These are phyloP conservation scores for Albophoma yamanashiensis DNA, from an alignment of 2,329 filamentous ascomycete genomes.

Conservation along the genomic window DNA sequence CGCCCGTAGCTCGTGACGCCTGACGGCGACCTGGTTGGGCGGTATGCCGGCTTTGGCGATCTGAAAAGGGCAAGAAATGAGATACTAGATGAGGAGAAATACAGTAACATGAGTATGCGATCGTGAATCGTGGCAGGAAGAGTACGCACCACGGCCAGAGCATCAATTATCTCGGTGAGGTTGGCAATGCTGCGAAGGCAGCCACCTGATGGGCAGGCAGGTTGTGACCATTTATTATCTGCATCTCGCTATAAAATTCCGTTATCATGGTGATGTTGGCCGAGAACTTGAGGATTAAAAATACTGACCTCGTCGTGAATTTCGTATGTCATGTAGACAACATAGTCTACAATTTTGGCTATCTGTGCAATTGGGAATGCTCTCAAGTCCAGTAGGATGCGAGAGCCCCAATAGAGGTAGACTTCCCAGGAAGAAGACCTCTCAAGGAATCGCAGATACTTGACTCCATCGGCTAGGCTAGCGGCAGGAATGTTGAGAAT, in stretches of 20 bases:
- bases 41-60: slow-evolving; percentile 22
- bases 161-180: slow-evolving; percentile 19
- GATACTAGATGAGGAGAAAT: too few species aligned
- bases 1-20: slow-evolving; percentile 20
- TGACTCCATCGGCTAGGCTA: slow-evolving; percentile 10
- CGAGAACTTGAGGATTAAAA: too few species aligned
- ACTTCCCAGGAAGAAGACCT: slow-evolving; percentile 16
- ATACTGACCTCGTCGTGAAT: slow-evolving; percentile 15
- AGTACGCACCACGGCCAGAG: slow-evolving; percentile 15
- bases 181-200: slow-evolving; percentile 25
- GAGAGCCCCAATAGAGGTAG: slow-evolving; percentile 24
- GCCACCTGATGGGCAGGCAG: slow-evolving; percentile 17
- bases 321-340: slow-evolving; percentile 23
- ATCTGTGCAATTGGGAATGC: slow-evolving; percentile 22
- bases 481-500: slow-evolving; percentile 15
- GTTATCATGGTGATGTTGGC: background rate
- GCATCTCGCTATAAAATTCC: background rate
- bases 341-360: slow-evolving; percentile 14
- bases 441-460: slow-evolving; percentile 24
- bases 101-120: too few species aligned
- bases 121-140: background rate
- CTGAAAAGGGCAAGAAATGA: background rate
- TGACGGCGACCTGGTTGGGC: slow-evolving; percentile 17
- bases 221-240: slow-evolving; percentile 15
- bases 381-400: slow-evolving; percentile 27